Conservation (phyloP, 2,329 filamentous ascomycete species). For the Alternaria triticina region DNA sequence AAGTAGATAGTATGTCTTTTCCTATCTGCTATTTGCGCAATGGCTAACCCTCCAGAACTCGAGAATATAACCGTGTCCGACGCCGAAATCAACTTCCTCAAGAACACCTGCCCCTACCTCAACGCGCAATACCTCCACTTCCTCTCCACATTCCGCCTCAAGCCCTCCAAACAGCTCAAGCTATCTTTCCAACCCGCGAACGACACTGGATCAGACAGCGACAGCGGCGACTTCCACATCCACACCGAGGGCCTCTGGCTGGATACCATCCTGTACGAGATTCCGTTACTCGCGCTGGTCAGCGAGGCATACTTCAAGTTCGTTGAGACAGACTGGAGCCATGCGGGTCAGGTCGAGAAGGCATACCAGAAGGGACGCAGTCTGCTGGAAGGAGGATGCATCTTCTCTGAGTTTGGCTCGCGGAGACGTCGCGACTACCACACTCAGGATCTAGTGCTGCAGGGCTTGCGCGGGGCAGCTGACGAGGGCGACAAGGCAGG, state of each 20-base stretch:
- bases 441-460: conserved; percentile 90
- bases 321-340: conserved; percentile 90
- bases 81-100: conserved; percentile 82
- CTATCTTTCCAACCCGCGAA: conserved; percentile 66
- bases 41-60: conserved; percentile 64
- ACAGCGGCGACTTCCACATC: conserved; percentile 76
- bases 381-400: conserved; percentile 81
- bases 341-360: conserved; percentile 83
- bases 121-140: conserved; percentile 78
- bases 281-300: conserved; percentile 87
- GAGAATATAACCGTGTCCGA: conserved; percentile 78
- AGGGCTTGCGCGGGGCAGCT: conserved; percentile 80
- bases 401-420: conserved; percentile 93
- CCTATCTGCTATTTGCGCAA: neutral
- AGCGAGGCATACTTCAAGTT: conserved; percentile 98
- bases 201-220: conserved; percentile 69
- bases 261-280: conserved; percentile 97
- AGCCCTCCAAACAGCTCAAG: conserved; percentile 79
- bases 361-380: conserved; percentile 81
- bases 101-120: conserved; percentile 81
- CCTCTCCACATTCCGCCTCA: conserved; percentile 80
- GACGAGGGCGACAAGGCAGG: conserved; percentile 71
- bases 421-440: conserved; percentile 90
- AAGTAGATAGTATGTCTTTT: conserved; percentile 72
- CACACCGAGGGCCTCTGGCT: conserved; percentile 84